Evolutionary conservation across 192 early-diverging fungal species (phyloP).

Genomic region (Rhizophagus sp.): DNA sequence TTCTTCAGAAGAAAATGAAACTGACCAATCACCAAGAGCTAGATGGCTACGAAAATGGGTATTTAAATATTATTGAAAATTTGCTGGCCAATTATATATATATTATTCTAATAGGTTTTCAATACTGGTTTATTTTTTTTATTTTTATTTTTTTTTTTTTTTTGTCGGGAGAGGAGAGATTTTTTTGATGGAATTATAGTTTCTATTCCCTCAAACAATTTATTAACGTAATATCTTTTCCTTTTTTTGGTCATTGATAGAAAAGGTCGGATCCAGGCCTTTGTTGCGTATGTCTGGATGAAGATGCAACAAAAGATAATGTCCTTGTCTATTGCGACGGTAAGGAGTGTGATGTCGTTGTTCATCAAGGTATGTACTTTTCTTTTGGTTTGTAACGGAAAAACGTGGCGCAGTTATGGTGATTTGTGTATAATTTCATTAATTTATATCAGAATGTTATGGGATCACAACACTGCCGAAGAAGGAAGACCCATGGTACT

Average conservation of each 20-base stretch:
- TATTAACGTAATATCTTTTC: not conserved
- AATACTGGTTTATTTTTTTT: not conserved
- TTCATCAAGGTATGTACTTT: constrained; percentile 30
- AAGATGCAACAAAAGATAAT: constrained; percentile 47
- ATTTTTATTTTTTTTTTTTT: not conserved
- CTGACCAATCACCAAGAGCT: not conserved
- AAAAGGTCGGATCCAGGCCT: constrained; percentile 55
- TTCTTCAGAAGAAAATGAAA: not conserved
- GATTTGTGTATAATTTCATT: constrained; percentile 4
- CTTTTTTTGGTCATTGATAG: constrained; percentile 32
- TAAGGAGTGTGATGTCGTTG: constrained; percentile 32
- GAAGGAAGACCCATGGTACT: constrained; percentile 46
- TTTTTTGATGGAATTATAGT: too few species aligned
- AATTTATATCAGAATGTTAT: constrained; percentile 41
- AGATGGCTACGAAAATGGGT: not conserved
- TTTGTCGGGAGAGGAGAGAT: too few species aligned
- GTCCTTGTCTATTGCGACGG: constrained; percentile 56
- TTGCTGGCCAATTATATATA: not conserved
- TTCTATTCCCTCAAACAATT: not conserved
- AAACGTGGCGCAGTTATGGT: not conserved
- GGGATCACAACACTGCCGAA: constrained; percentile 42
- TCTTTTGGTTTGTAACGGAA: not conserved
- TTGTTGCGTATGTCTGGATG: constrained; percentile 54
- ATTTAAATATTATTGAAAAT: not conserved
- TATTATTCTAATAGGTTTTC: too few species aligned